Evolutionary conservation across 2,329 filamentous ascomycete species (phyloP).

Genomic region (Lachnellula subtilissima): DNA sequence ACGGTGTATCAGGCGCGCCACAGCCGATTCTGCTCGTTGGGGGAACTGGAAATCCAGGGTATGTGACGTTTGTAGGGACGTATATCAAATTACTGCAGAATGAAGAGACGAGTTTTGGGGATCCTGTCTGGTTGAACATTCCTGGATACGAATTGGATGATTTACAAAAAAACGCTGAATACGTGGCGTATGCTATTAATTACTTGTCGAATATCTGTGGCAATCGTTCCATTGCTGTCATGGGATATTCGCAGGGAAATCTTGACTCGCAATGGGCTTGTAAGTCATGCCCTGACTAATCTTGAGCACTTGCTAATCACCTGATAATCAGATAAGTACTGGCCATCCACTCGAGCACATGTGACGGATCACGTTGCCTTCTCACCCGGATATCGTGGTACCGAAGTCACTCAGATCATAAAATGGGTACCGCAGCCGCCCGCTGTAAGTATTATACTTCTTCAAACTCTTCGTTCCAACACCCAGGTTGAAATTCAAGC

Average conservation of each 20-base stretch:
- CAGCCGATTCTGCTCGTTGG: constrained; percentile 25
- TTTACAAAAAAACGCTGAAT: constrained; percentile 48
- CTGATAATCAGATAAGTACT: constrained; percentile 43
- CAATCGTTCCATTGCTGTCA: constrained; percentile 36
- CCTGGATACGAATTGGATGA: constrained; percentile 44
- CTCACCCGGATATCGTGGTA: constrained; percentile 49
- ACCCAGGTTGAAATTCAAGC: background rate
- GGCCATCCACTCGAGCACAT: constrained; percentile 43
- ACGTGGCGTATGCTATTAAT: constrained; percentile 54
- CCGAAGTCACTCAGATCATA: constrained; percentile 33
- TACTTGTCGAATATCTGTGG: constrained; percentile 41
- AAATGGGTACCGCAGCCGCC: constrained; percentile 7
- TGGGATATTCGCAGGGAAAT: constrained; percentile 53
- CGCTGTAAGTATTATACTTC: background rate
- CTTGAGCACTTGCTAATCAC: background rate
- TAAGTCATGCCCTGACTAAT: background rate
- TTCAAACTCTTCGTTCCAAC: background rate
- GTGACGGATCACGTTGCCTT: constrained; percentile 49
- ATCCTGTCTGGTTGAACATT: constrained; percentile 53
- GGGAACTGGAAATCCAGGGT: constrained; percentile 47
- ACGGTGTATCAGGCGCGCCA: constrained; percentile 40
- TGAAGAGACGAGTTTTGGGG: constrained; percentile 36
- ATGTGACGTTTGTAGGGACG: constrained; percentile 33
- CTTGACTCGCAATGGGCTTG: constrained; percentile 52
- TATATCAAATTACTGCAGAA: constrained; percentile 42